phyloP scores from a whole-genome alignment of 2,329 filamentous ascomycete species.

The Polytolypa hystricis region DNA sequence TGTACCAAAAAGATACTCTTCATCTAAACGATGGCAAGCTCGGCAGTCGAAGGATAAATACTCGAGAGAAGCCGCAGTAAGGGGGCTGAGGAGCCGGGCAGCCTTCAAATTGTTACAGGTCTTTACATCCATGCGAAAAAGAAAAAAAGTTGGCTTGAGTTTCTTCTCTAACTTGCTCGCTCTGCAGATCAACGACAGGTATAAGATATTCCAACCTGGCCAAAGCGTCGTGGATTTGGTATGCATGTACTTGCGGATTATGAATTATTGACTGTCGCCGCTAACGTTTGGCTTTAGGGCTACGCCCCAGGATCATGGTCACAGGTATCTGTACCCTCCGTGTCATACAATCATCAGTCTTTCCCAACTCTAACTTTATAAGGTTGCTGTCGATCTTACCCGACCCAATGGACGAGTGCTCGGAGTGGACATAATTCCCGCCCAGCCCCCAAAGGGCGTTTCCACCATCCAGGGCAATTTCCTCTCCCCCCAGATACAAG shows the following conservation, averaged over 20 bases:
- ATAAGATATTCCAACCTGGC: conserved; percentile 64
- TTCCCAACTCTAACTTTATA: conserved; percentile 8
- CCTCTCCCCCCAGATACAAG: conserved; percentile 60
- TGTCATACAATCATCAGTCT: not conserved
- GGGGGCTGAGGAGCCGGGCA: conserved; percentile 76
- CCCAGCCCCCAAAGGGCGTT: conserved; percentile 81
- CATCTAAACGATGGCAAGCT: conserved; percentile 70
- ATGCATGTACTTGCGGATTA: conserved; percentile 16
- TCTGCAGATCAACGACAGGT: conserved; percentile 64
- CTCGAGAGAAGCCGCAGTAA: conserved; percentile 62
- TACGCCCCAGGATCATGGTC: conserved; percentile 51
- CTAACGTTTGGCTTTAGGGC: conserved; percentile 21
- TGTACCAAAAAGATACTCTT: conserved; percentile 35
- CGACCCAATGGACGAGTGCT: conserved; percentile 67
- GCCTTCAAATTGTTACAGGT: conserved; percentile 90
- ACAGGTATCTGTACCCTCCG: conserved; percentile 29
- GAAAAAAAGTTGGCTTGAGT: not conserved
- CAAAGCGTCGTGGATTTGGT: conserved; percentile 87
- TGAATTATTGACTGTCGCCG: conserved; percentile 1
- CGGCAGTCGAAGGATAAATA: conserved; percentile 66
- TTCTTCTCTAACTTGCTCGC: too few species aligned
- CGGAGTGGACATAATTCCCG: conserved; percentile 89
- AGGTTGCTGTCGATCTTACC: conserved; percentile 74
- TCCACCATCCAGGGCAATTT: conserved; percentile 94
- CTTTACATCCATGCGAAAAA: conserved; percentile 10